Percentiles rank a stretch among this genome's conserved stretches.
Evolutionary conservation across 2,329 filamentous ascomycete species (phyloP).

Genomic region (Trichoderma hamatum): DNA sequence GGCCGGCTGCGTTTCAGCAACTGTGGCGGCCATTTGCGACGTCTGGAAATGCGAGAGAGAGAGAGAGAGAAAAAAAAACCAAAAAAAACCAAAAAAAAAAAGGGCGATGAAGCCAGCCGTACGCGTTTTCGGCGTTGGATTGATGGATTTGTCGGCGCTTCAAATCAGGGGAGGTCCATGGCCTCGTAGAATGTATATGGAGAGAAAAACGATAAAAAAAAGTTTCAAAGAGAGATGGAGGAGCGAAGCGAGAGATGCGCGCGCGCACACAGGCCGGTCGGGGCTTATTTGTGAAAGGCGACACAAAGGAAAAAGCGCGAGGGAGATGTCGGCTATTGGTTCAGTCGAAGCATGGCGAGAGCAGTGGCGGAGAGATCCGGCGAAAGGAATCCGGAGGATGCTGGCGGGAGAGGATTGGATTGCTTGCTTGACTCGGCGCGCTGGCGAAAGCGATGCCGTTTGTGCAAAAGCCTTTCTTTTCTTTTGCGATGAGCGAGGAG

Average conservation of each 20-base stretch:
- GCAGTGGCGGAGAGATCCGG: conserved; percentile 1
- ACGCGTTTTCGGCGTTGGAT: conserved; percentile 4
- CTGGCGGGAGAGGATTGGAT: neutral
- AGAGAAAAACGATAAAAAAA: neutral
- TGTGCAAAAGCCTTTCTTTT: neutral
- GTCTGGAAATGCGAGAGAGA: neutral
- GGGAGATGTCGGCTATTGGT: conserved; percentile 14
- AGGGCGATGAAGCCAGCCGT: neutral
- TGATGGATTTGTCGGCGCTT: neutral
- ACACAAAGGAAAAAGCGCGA: conserved; percentile 17
- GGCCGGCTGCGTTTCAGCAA: conserved; percentile 27
- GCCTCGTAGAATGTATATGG: neutral
- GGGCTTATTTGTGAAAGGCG: conserved; percentile 13
- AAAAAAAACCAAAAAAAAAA: neutral
- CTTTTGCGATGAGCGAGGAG: neutral
- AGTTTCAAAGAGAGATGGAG: neutral
- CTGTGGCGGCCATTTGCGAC: conserved; percentile 30
- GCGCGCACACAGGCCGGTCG: neutral
- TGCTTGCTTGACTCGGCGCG: conserved; percentile 18
- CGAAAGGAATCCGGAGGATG: conserved; percentile 1
- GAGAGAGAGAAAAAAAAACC: too few relatives aligned
- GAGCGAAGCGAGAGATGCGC: neutral
- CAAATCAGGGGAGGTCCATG: conserved; percentile 24
- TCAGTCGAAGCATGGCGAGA: conserved; percentile 26
- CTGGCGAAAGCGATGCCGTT: conserved; percentile 1